phyloP scores from a whole-genome alignment of 1,139 yeast species.

The Blastobotrys serpentis region DNA sequence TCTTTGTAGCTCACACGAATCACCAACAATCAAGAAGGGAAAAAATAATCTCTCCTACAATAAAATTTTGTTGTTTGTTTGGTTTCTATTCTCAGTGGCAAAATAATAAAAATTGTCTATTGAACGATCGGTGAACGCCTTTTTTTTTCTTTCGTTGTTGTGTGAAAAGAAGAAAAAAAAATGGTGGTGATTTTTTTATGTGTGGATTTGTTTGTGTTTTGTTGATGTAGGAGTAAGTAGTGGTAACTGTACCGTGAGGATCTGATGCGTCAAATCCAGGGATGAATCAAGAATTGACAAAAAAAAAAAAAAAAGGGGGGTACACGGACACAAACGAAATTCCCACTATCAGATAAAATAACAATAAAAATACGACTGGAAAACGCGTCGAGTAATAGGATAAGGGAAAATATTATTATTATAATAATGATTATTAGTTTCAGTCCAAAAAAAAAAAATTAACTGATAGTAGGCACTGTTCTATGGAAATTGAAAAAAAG shows the following conservation, averaged over 20 bases:
- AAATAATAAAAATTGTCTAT: not conserved
- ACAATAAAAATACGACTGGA: not conserved
- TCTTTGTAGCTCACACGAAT: not conserved
- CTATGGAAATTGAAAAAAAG: too few species aligned
- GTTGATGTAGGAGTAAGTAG: not conserved
- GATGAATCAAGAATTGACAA: not conserved
- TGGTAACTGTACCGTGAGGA: too few species aligned
- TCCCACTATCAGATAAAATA: not conserved
- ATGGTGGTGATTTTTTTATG: not conserved
- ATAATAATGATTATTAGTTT: too few species aligned
- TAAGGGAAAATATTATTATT: not conserved
- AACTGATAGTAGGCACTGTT: too few species aligned
- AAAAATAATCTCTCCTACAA: too few species aligned
- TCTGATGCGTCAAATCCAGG: constrained; percentile 4
- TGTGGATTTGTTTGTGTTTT: not conserved
- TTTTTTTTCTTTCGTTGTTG: not conserved
- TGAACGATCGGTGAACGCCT: not conserved
- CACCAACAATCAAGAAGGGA: not conserved
- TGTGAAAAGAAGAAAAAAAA: not conserved
- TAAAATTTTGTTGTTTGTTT: too few species aligned
- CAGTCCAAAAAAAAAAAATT: too few species aligned
- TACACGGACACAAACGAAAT: not conserved
- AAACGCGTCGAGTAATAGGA: not conserved
- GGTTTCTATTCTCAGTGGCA: not conserved
- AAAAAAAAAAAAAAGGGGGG: constrained; percentile 10